Base-by-base conservation (phyloP, 2,329 filamentous ascomycete genomes). In the Colletotrichum tropicale region DNA sequence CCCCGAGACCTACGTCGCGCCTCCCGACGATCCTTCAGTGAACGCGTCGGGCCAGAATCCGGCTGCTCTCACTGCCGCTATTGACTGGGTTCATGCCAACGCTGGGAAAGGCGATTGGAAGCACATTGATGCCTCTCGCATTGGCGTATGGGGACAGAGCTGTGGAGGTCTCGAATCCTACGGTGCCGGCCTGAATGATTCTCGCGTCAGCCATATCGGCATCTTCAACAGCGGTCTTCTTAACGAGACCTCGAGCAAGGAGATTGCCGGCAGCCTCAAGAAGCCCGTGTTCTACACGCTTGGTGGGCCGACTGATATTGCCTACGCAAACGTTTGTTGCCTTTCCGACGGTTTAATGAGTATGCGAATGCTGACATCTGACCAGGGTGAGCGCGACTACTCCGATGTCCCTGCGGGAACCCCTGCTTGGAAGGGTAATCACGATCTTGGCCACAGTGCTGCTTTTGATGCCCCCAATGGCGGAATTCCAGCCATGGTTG, bases 361-460 rank as follows among this genome's bases (percentile, higher is more conserved):
- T 3, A 8, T 21, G 9, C 3, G 7, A 24, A n/a, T 21, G 16
- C 9, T 56, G 58, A 61, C 58, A 10, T 15, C 18, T 16, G 0
- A 12, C 6, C 6, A 74, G 71, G 71, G 71, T n/a, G 67, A 70
- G 66, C 67, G 58, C 1, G 71, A 74, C 71, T 74, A 70, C n/a
- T 9, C 66, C 3, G 8, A 26, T 13, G 6, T 74, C 21, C 66
- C 71, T 2, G 28, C 58, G 1, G 52, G 32, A 6, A 74, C 71
- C 26, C 66, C 71, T 6, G 71, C 71, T 12, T 74, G 71, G 71
- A 74, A 70, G 8, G 71, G 38, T 1, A 74, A 65, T 10, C 66
- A 74, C 24, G 61, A 38, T 4, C 58, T 70, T 9, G 71, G 71
- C n/a, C 71, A 74, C 48, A 71, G 38, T 9, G 71, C 60, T 34